Base-by-base conservation (phyloP, 2,329 filamentous ascomycete genomes). In the Chaetomiaceae sp. region DNA sequence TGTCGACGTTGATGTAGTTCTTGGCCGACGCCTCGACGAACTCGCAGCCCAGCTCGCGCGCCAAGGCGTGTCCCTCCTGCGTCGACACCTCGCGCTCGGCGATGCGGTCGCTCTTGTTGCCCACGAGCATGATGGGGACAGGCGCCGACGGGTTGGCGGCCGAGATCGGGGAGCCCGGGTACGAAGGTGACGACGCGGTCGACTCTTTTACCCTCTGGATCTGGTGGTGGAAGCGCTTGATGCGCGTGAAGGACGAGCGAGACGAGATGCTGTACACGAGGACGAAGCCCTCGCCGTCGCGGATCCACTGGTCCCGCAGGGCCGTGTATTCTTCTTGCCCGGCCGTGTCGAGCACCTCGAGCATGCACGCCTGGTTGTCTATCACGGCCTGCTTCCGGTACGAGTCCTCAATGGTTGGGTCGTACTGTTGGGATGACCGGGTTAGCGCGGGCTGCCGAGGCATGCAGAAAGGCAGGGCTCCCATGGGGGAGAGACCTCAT, bases 321-420 rank as follows among this genome's bases (percentile, higher is more conserved):
- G 93, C 93, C 57, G 92, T 96, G 72, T 97, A 99, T 73, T 99
- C 93, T 73, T 99, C 93, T 70, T 99, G 93, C 51, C 93, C 93
- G 46, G 93, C 93, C 48, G 93, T 99, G 73, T 99, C 93, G 63
- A 96, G 81, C 42, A 96, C 90, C 71, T 97, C 92, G 64, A 96
- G 83, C 91, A 96, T 96, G 75, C 91, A 96, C 39, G 91, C 90
- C 69, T 95, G 89, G 55, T 85, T 82, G 67, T 97, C 93, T 70
- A 97, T 97, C 66, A 96, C 87, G 55, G 91, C 86, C 69, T 91
- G 87, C 73, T 92, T 92, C 62, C 87, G 81, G 68, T 92, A 92
- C 53, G 87, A 91, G 69, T 92, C 87, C 70, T 92, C 87, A 68
- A 92, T 92, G 56, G 87, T 92, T 38, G 87, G 87, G 70, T 92